Evolutionary conservation across 441 rosid genomes (phyloP), one percentile per base, ranked within the genome.

Genomic region (Francoa sonchifolia): DNA sequence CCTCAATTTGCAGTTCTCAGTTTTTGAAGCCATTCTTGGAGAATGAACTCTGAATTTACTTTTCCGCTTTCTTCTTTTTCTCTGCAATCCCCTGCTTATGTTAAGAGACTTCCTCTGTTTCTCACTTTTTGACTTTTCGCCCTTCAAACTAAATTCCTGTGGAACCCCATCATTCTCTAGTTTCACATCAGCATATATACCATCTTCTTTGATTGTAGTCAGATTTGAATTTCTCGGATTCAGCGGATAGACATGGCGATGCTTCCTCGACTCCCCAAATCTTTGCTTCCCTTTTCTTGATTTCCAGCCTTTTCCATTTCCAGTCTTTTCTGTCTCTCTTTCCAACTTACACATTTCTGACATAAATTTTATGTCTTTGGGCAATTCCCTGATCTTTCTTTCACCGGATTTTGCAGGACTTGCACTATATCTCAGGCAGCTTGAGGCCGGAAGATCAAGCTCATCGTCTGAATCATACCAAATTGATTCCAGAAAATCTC

Each of bases 71-170:
- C 66, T 52, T 47, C 62, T 66, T 59, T 58, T 57, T 38, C 56
- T 61, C 19, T 71, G 62, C 22, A 62, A 37, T 54, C 73, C 95
- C 49, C 76, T 64, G 66, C 58, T 71, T 43, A 71, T 52, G 58
- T 85, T 58, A 48, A 71, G n/a, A 54, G 93, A 77, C 60, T 74
- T 89, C 59, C 96, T 79, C 63, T 65, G 79, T 42, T 63, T 61
- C 50, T 68, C 81, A 15, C 47, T 62, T 67, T 57, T 68, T 69
- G 54, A 52, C 55, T 35, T 56, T 62, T 43, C 54, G 57, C 87
- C 72, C 33, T 62, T 51, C 0, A 43, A 42, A 52, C 61, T 27
- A 9, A 54, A 37, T 22, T 52, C 38, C 49, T 67, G 49, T n/a
- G 52, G 31, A 42, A 46, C 18, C 40, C 43, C 13, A 7, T 26